phyloP scores from a whole-genome alignment of 2,329 filamentous ascomycete species.

The Colletotrichum spaethianum region DNA sequence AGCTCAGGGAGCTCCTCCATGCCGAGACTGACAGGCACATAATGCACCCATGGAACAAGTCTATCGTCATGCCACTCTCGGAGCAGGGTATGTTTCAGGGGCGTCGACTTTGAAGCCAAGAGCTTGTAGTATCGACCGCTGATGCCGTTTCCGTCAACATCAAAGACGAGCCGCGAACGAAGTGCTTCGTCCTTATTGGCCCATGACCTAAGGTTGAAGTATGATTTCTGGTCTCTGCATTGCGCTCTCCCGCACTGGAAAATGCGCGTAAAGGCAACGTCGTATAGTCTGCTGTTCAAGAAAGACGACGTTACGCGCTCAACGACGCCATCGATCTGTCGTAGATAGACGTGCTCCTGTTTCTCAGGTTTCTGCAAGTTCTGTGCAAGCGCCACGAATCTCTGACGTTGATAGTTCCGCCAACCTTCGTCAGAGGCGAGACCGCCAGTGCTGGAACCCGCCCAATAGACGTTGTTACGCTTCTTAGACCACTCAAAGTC shows the following conservation, averaged over 20 bases:
- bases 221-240: constrained; percentile 53
- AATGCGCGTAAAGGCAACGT: constrained; percentile 61
- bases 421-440: constrained; percentile 54
- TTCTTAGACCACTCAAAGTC: constrained; percentile 67
- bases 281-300: constrained; percentile 56
- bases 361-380: constrained; percentile 44
- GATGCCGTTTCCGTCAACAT: constrained; percentile 70
- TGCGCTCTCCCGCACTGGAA: constrained; percentile 58
- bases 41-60: constrained; percentile 70
- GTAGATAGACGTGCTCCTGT: constrained; percentile 51
- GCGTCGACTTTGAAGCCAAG: constrained; percentile 60
- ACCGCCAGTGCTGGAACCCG: constrained; percentile 68
- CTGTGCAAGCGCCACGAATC: constrained; percentile 57
- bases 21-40: constrained; percentile 65
- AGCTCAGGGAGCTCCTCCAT: constrained; percentile 68
- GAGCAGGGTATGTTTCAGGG: constrained; percentile 67
- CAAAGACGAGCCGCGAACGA: constrained; percentile 60
- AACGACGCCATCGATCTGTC: constrained; percentile 41
- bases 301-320: constrained; percentile 47
- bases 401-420: constrained; percentile 62
- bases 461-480: constrained; percentile 68
- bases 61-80: constrained; percentile 72
- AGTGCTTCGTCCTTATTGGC: constrained; percentile 54
- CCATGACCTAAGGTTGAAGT: constrained; percentile 51
- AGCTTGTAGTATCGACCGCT: constrained; percentile 68